Conservation (phyloP, 495 filamentous ascomycete species). For the Margaritispora aquatica region DNA sequence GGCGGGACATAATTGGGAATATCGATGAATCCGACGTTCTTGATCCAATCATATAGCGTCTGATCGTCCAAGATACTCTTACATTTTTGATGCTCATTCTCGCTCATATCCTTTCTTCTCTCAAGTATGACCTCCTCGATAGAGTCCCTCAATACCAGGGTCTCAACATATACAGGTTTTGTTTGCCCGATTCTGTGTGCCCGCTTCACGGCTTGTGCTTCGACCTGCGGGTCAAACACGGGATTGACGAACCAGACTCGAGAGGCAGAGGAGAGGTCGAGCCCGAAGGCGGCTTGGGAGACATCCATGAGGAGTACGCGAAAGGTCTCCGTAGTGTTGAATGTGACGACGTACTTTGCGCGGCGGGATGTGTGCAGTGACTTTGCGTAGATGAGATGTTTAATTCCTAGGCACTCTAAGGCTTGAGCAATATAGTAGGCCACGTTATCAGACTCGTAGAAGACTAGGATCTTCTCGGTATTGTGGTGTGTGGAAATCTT, state of each 20-base stretch:
- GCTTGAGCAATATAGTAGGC: slow-evolving; percentile 79
- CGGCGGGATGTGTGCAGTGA: slow-evolving; percentile 53
- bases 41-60: slow-evolving; percentile 72
- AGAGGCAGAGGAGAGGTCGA: slow-evolving; percentile 76
- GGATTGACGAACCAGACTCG: slow-evolving; percentile 91
- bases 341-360: slow-evolving; percentile 67
- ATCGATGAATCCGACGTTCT: slow-evolving; percentile 59
- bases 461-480: slow-evolving; percentile 82
- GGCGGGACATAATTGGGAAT: slow-evolving; percentile 40
- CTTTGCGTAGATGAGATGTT: slow-evolving; percentile 79
- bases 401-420: slow-evolving; percentile 67
- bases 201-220: slow-evolving; percentile 89
- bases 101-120: slow-evolving; percentile 69
- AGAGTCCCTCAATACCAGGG: slow-evolving; percentile 71
- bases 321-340: slow-evolving; percentile 58
- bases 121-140: slow-evolving; percentile 81
- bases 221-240: slow-evolving; percentile 76
- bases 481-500: slow-evolving; percentile 57
- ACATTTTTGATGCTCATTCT: slow-evolving; percentile 61
- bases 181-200: slow-evolving; percentile 84
- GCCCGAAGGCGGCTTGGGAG: slow-evolving; percentile 75
- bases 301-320: slow-evolving; percentile 87
- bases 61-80: slow-evolving; percentile 69
- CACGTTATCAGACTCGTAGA: slow-evolving; percentile 83
- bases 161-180: slow-evolving; percentile 78